Base-by-base conservation (phyloP, 1,284 basidiomycete genomes). In the Melampsora larici-populina region DNA sequence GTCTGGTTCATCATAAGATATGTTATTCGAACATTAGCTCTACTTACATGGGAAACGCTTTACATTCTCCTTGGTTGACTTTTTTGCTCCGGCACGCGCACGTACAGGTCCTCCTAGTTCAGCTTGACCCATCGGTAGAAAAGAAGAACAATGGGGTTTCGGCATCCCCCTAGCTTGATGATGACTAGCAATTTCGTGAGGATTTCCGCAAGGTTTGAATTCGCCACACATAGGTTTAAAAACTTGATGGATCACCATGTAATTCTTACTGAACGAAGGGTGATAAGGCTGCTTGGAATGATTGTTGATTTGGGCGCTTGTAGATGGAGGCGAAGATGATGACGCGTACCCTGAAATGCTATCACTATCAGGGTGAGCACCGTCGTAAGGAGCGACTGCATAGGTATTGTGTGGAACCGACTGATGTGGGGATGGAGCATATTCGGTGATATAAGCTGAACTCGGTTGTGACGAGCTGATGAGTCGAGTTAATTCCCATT, bases 21-120 rank as follows among this genome's bases (percentile, higher is more conserved):
- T 9, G 11, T 43, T 13, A 8, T 29, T 58, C n/a, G 15, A 58
- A 24, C 55, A 58, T 1, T 21, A n/a, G 29, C 55, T 58, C 29
- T 29, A 33, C 74, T 77, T 64, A 77, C 74, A 77, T n/a, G 74
- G 58, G 29, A 77, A 77, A 17, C 74, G 74, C 67, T 77, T 77
- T 29, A 69, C 74, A 60, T 77, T 77, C 46, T 55, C 51, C 46
- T 67, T 51, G 29, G 67, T 70, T 29, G 46, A 7, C 60, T 65
- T 58, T 58, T 58, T 58, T 6, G 55, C 9, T n/a, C 21, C 55
- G 29, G 55, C n/a, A n/a, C 55, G 55, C 8, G 55, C n/a, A 15
- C 21, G 55, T 17, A 29, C 55, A n/a, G 55, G 29, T n/a, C 55
- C n/a, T 29, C 9, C 11, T 1, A 29, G 29, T n/a, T 58, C 55